Evolutionary conservation across 164 flowering plant genomes (phyloP).

Genomic region (Sedum album): DNA sequence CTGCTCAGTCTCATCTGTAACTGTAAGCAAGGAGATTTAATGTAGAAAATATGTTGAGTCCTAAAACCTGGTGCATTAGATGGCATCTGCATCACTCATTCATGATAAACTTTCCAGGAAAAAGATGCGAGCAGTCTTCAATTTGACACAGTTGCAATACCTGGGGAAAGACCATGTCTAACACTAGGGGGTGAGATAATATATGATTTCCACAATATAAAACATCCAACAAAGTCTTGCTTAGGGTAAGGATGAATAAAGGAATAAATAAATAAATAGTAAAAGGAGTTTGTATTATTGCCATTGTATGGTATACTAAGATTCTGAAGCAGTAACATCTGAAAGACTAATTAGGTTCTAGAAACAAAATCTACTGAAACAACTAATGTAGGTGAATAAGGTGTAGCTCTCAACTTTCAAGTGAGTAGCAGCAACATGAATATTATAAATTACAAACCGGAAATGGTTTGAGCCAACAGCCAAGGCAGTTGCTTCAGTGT

Average conservation of each 20-base stretch:
- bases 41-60: conserved; percentile 1
- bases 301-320: not conserved
- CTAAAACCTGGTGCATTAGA: not conserved
- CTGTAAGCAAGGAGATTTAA: not conserved
- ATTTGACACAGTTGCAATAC: not conserved
- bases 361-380: not conserved
- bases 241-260: too few species aligned
- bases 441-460: not conserved
- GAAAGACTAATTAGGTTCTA: not conserved
- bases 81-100: not conserved
- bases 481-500: not conserved
- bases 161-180: not conserved
- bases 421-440: not conserved
- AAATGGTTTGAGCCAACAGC: not conserved
- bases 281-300: not conserved
- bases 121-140: not conserved
- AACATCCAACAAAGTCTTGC: too few species aligned
- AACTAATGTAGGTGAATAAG: not conserved
- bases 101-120: not conserved
- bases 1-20: not conserved
- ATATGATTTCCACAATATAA: not conserved
- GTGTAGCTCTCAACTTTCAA: not conserved
- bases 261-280: not conserved
- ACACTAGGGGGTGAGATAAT: not conserved
- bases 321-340: not conserved